Evolutionary conservation across 169 alveolate genomes (phyloP).

Genomic region (Plasmodium coatneyi): DNA sequence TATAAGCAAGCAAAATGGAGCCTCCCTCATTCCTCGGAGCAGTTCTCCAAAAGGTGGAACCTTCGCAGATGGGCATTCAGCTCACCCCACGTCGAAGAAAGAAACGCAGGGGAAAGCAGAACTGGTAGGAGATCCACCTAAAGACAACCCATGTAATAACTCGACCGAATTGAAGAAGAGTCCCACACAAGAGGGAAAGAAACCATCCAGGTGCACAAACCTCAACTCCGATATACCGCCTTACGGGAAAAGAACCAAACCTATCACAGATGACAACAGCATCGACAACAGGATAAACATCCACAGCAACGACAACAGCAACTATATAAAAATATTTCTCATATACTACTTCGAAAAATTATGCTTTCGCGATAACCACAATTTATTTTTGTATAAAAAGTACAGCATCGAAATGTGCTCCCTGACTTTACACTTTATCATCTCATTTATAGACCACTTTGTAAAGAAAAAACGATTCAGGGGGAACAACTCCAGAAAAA

Average conservation of each 20-base stretch:
- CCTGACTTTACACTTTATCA: slow-evolving; percentile 12
- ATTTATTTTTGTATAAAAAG: slow-evolving; percentile 39
- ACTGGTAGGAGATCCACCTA: not conserved
- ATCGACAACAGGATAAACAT: not conserved
- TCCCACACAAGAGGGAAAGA: not conserved
- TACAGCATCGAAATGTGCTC: slow-evolving; percentile 49
- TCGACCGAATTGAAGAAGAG: not conserved
- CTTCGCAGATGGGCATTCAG: not conserved
- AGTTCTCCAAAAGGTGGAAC: not conserved
- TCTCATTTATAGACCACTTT: slow-evolving; percentile 30
- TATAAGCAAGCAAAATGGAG: not conserved
- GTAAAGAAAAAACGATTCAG: not conserved
- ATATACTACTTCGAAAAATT: slow-evolving; percentile 25
- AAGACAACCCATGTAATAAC: not conserved
- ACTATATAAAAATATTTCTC: not conserved
- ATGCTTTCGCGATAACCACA: slow-evolving; percentile 15
- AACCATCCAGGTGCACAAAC: not conserved
- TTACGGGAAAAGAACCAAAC: not conserved
- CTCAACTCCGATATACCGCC: not conserved
- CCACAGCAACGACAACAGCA: not conserved
- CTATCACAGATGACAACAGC: not conserved
- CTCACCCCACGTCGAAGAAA: not conserved
- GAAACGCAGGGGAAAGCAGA: not conserved
- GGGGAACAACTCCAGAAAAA: not conserved
- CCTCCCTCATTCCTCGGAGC: not conserved